Percentiles rank a stretch among this genome's conserved stretches.
These are phyloP conservation scores for Lizanozyma gosingica DNA, from an alignment of 1,139 yeast species.

Conservation along the genomic window DNA sequence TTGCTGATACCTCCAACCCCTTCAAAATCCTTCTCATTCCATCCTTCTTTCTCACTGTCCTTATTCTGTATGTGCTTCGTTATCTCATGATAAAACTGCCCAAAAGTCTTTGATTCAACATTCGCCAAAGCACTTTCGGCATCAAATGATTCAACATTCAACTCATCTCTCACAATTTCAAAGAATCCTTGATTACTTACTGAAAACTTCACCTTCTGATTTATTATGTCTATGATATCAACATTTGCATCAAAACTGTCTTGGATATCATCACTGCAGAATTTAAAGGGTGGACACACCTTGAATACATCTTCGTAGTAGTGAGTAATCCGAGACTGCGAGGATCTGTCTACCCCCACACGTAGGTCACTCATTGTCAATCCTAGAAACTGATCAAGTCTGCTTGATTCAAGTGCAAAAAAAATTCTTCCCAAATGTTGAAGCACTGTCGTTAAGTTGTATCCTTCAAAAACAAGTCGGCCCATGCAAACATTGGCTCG, in stretches of 20 bases:
- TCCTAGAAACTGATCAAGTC: slow-evolving; percentile 39
- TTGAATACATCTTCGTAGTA: slow-evolving; percentile 1
- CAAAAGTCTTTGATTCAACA: background rate
- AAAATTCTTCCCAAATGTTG: slow-evolving; percentile 45
- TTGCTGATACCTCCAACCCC: background rate
- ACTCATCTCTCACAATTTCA: slow-evolving; percentile 54
- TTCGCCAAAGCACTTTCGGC: slow-evolving; percentile 38
- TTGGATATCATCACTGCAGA: slow-evolving; percentile 6
- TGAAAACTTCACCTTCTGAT: slow-evolving; percentile 20
- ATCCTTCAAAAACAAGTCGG: slow-evolving; percentile 53
- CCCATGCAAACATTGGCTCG: slow-evolving; percentile 62
- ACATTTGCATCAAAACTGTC: slow-evolving; percentile 1
- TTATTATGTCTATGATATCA: slow-evolving; percentile 11
- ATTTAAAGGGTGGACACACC: slow-evolving; percentile 7
- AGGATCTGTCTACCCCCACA: background rate
- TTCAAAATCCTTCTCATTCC: background rate
- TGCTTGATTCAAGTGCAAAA: slow-evolving; percentile 37
- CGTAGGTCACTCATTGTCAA: slow-evolving; percentile 23
- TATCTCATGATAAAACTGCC: background rate
- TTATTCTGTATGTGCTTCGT: background rate
- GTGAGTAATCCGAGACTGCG: slow-evolving; percentile 2
- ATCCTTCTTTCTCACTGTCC: background rate
- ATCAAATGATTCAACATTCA: slow-evolving; percentile 56
- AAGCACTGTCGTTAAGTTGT: slow-evolving; percentile 40
- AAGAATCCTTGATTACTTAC: slow-evolving; percentile 35